Evolutionary conservation across 2,329 filamentous ascomycete genomes (phyloP), one percentile per base, ranked within the genome.

Genomic region (Colletotrichum limetticola): DNA sequence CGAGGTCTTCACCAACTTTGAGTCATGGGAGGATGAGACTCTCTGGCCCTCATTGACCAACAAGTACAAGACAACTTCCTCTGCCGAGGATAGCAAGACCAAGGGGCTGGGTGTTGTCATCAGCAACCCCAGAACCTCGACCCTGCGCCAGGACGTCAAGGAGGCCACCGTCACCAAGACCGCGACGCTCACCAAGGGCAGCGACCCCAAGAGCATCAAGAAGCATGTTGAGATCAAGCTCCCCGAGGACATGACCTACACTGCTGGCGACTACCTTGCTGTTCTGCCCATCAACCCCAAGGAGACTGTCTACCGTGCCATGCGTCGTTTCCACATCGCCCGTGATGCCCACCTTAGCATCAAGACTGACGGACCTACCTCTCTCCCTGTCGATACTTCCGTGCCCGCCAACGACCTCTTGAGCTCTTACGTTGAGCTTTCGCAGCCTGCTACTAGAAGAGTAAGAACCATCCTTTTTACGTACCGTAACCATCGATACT

Each of bases 251-350:
- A 86, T 91, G 85, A 87, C 86, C 0, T 96, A 95, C 81, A 87
- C 88, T 37, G 89, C 91, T 2, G 94, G 94, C 14, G 94, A 96
- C 78, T 96, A 97, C 79, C 87, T 96, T 0, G 92, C 92, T 0
- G 85, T 95, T 2, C 84, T 95, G 1, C 94, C 94, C 0, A 83
- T 94, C 46, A 96, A 96, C 78, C 90, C 91, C 1, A 86, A 86
- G 66, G 83, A 87, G 49, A 90, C 85, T 8, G 89, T 95, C 2
- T 85, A 87, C 9, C 87, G 92, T 9, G 92, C 90, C 0, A 90
- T 95, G 83, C 85, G 88, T 14, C 85, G 87, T n/a, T 95, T 95
- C 79, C 84, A 88, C 1, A 82, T 96, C 0, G 87, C 92, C 0
- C 93, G 91, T 89, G 93, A 95, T 79, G 89, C 91, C 1, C 86